Percentiles rank a stretch among this genome's conserved stretches.
phyloP scores from a whole-genome alignment of 305 asterid species.

The Fraxinus baroniana region DNA sequence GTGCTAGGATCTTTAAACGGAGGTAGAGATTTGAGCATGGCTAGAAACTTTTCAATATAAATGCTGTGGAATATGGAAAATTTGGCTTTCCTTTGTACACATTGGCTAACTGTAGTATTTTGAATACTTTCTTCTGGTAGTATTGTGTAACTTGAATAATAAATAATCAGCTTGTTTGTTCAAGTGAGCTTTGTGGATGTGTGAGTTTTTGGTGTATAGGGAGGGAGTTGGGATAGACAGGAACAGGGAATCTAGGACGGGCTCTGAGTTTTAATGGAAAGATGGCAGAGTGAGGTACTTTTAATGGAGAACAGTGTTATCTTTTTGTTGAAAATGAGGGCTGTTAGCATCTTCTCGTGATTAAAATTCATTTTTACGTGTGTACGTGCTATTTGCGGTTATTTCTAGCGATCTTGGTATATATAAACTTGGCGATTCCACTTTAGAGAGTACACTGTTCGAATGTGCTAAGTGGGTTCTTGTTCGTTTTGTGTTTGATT shows the following conservation, averaged over 20 bases:
- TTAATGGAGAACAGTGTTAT: background rate
- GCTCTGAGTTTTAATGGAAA: background rate
- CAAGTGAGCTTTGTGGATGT: background rate
- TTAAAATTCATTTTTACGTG: background rate
- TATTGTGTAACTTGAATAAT: background rate
- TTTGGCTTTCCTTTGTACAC: background rate
- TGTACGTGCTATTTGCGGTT: background rate
- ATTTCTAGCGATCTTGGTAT: background rate
- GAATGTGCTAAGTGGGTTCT: background rate
- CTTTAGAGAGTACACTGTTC: background rate
- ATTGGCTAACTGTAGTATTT: background rate
- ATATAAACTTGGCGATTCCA: background rate
- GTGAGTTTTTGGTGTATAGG: background rate
- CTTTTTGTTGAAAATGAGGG: background rate
- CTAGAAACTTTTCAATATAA: background rate
- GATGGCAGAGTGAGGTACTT: background rate
- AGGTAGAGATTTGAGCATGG: background rate
- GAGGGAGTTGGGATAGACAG: conserved; percentile 1
- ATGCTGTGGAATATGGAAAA: background rate
- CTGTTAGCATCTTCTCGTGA: background rate
- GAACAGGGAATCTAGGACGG: background rate
- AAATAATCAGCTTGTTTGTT: background rate
- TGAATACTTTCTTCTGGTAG: background rate
- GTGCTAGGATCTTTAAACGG: background rate
- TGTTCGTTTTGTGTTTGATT: background rate